phyloP scores from a whole-genome alignment of 371 early-diverging fungal genomes.

The Mortierella sp. region DNA sequence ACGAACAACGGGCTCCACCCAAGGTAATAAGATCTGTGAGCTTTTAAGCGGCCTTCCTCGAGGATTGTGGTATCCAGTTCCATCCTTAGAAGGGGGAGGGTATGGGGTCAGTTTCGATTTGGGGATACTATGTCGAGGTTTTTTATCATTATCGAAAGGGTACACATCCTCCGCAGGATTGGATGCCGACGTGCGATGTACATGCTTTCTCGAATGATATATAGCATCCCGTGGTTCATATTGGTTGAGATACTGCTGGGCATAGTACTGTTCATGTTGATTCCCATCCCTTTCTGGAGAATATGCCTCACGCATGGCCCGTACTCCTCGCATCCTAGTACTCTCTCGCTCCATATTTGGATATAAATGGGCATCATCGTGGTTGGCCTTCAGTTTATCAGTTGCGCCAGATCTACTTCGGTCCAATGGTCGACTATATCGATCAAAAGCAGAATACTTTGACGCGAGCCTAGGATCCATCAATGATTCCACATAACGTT shows the following conservation, averaged over 20 bases:
- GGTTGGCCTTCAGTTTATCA: neutral
- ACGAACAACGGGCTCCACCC: neutral
- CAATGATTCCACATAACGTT: neutral
- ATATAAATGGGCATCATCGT: constrained; percentile 7
- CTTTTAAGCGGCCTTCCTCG: neutral
- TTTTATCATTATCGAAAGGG: constrained; percentile 4
- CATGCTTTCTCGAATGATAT: neutral
- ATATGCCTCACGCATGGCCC: neutral
- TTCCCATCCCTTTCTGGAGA: neutral
- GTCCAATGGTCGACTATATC: constrained; percentile 18
- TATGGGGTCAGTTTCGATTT: neutral
- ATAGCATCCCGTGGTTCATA: neutral
- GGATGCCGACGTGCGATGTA: neutral
- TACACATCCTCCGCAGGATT: constrained; percentile 1
- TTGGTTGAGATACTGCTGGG: neutral
- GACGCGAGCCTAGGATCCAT: neutral
- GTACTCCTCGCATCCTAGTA: neutral
- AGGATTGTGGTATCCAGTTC: neutral
- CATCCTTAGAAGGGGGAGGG: neutral
- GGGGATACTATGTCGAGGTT: neutral
- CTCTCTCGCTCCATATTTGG: constrained; percentile 1
- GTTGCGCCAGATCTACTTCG: constrained; percentile 2
- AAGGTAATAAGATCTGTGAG: neutral
- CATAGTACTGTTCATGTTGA: neutral
- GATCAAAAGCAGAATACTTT: constrained; percentile 17